Conservation (phyloP, 192 early-diverging fungal genomes). For the Backusella sp. region DNA sequence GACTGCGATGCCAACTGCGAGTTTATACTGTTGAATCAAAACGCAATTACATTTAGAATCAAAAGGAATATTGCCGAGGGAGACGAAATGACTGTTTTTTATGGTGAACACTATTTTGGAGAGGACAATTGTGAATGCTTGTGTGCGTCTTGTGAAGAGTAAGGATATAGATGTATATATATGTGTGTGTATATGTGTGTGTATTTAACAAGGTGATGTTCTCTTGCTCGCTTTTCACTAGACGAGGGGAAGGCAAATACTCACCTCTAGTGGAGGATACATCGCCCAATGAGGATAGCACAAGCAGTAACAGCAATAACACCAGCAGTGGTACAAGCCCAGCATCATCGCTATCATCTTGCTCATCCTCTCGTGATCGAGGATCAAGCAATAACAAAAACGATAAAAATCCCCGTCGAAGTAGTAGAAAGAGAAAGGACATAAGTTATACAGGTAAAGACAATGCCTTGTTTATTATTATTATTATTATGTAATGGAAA, state of each 20-base stretch:
- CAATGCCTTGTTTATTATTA: background rate
- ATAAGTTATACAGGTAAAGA: slow-evolving; percentile 16
- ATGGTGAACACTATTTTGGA: slow-evolving; percentile 64
- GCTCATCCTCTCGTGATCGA: background rate
- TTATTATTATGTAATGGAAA: background rate
- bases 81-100: slow-evolving; percentile 61
- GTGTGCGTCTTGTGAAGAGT: slow-evolving; percentile 58
- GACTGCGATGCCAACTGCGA: slow-evolving; percentile 58
- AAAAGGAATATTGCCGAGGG: slow-evolving; percentile 44
- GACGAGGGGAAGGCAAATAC: background rate
- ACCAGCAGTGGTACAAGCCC: background rate
- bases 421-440: slow-evolving; percentile 17
- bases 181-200: background rate
- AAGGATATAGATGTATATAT: background rate
- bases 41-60: slow-evolving; percentile 56
- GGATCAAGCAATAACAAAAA: background rate
- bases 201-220: no score
- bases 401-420: background rate
- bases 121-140: slow-evolving; percentile 57
- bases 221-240: background rate
- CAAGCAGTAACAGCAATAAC: background rate
- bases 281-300: background rate
- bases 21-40: slow-evolving; percentile 47
- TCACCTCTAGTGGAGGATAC: background rate
- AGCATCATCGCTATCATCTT: background rate